These are phyloP conservation scores for Perkinsus olseni DNA, from an alignment of 169 alveolate species.

Conservation along the genomic window DNA sequence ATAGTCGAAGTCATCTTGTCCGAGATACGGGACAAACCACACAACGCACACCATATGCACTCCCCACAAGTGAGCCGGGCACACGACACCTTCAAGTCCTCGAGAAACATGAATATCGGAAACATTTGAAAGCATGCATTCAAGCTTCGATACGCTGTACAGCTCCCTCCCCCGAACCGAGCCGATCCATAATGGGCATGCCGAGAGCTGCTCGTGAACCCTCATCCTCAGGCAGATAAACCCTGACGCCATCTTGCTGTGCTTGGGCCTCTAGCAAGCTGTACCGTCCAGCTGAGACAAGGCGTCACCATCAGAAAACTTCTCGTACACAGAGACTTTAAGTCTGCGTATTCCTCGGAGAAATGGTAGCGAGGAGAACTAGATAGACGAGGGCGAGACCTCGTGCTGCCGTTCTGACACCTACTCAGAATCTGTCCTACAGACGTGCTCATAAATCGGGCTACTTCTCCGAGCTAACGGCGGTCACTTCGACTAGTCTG, in stretches of 20 bases:
- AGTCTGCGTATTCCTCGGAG: too few relatives aligned
- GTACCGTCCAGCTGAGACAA: neutral
- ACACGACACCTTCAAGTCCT: neutral
- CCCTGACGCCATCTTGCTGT: neutral
- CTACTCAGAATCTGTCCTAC: too few relatives aligned
- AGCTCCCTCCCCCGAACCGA: neutral
- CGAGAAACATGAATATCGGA: neutral
- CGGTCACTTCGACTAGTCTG: too few relatives aligned
- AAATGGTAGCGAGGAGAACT: too few relatives aligned
- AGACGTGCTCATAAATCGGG: too few relatives aligned
- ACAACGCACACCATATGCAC: neutral
- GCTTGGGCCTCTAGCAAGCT: neutral
- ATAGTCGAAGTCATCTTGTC: neutral
- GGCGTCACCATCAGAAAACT: neutral
- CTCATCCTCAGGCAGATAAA: neutral
- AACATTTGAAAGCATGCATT: neutral
- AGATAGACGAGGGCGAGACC: too few relatives aligned
- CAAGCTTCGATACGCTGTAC: neutral
- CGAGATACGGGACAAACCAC: neutral
- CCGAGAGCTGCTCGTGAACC: neutral
- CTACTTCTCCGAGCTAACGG: too few relatives aligned
- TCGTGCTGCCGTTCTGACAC: too few relatives aligned
- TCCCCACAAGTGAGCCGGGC: neutral
- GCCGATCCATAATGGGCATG: neutral
- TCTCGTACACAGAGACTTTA: too few relatives aligned